Conservation (phyloP, 2,329 filamentous ascomycete genomes). For the Pestalotiopsis sp. region DNA sequence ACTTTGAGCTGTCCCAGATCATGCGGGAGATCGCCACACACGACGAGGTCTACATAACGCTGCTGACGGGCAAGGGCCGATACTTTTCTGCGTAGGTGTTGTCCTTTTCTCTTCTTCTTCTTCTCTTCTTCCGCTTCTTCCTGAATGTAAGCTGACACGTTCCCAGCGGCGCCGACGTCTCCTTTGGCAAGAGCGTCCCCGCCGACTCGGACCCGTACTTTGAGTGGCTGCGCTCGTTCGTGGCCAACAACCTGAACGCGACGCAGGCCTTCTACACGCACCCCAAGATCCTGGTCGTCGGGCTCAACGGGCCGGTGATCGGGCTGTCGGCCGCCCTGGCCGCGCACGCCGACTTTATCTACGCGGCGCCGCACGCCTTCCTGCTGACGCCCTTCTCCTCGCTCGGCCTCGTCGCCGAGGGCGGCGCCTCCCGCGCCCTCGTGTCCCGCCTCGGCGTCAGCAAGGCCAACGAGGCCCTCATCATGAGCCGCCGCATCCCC, state of each 20-base stretch:
- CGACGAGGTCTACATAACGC: constrained; percentile 81
- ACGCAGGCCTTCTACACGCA: constrained; percentile 91
- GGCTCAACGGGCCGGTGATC: constrained; percentile 88
- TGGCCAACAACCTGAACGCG: constrained; percentile 84
- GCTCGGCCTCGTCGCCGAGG: constrained; percentile 88
- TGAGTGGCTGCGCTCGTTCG: constrained; percentile 71
- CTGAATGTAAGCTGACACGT: constrained; percentile 2
- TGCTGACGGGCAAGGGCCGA: constrained; percentile 81
- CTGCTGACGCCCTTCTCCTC: constrained; percentile 90
- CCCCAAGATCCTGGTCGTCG: constrained; percentile 89
- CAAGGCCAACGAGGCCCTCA: constrained; percentile 88
- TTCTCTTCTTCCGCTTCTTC: constrained; percentile 6
- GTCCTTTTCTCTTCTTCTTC: not conserved
- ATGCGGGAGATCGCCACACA: constrained; percentile 78
- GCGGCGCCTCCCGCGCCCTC: constrained; percentile 77
- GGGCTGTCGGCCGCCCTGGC: constrained; percentile 85
- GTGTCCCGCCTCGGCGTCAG: constrained; percentile 78
- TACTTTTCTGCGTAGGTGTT: constrained; percentile 81
- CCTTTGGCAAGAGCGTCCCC: constrained; percentile 38
- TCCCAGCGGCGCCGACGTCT: constrained; percentile 73
- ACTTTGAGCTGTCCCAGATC: constrained; percentile 75
- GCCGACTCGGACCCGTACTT: constrained; percentile 37
- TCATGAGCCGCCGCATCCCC: constrained; percentile 81
- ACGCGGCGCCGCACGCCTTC: constrained; percentile 79
- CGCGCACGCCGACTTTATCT: constrained; percentile 89